phyloP scores from a whole-genome alignment of 2,329 filamentous ascomycete species.

The Fusarium albosuccineum region DNA sequence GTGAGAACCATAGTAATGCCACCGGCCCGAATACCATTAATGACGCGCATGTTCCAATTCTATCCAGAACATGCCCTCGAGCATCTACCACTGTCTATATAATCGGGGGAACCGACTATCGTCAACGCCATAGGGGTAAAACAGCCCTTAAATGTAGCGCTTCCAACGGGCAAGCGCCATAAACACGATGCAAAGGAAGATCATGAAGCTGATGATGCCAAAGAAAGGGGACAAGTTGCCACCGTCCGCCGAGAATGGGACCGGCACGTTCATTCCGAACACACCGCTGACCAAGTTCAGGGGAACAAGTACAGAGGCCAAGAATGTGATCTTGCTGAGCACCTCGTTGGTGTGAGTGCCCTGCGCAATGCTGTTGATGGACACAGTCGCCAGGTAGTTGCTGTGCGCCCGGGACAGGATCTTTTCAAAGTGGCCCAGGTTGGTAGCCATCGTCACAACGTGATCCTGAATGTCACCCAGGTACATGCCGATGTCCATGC shows the following conservation, averaged over 20 bases:
- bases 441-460: conserved; percentile 99
- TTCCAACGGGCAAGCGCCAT: conserved; percentile 61
- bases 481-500: conserved; percentile 96
- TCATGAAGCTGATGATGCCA: conserved; percentile 57
- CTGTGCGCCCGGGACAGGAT: conserved; percentile 94
- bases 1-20: conserved; percentile 19
- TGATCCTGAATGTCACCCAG: conserved; percentile 98
- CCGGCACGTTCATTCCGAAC: conserved; percentile 88
- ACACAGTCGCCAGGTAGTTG: conserved; percentile 96
- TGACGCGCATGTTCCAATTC: conserved; percentile 7
- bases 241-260: conserved; percentile 71
- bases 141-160: conserved; percentile 58
- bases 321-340: conserved; percentile 92
- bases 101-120: conserved; percentile 15
- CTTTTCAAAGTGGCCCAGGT: conserved; percentile 95
- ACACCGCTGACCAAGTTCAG: conserved; percentile 91
- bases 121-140: neutral
- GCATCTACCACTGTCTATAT: conserved; percentile 35
- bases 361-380: conserved; percentile 89
- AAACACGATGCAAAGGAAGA: conserved; percentile 63
- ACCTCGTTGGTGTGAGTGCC: conserved; percentile 90
- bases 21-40: conserved; percentile 13
- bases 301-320: conserved; percentile 95
- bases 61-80: conserved; percentile 27
- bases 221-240: conserved; percentile 60